Conservation (phyloP, 768 basidiomycete genomes). For the Podaxis carcinomalis region DNA sequence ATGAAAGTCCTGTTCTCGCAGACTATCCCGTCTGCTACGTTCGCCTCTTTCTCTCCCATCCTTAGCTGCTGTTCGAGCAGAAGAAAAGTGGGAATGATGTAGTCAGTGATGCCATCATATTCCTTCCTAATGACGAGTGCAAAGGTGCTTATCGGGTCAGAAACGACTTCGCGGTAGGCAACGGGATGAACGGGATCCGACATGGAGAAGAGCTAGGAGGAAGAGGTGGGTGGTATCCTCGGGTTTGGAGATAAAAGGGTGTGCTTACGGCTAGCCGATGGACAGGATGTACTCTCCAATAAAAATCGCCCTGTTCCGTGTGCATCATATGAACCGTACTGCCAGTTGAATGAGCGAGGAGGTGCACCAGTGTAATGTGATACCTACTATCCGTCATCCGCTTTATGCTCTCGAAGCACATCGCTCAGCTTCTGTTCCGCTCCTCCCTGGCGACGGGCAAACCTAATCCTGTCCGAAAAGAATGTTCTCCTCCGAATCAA, state of each 20-base stretch:
- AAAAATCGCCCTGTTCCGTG: constrained; percentile 14
- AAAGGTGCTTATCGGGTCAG: not conserved
- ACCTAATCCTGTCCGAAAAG: constrained; percentile 20
- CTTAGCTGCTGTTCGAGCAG: constrained; percentile 18
- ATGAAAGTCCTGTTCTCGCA: not conserved
- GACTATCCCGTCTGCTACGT: not conserved
- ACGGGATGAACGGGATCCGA: constrained; percentile 13
- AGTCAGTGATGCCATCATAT: constrained; percentile 13
- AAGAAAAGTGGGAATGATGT: constrained; percentile 18
- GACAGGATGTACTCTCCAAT: constrained; percentile 13
- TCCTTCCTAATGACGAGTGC: constrained; percentile 13
- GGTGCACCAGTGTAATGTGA: not conserved
- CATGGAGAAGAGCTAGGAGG: constrained; percentile 14
- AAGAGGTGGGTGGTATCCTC: not conserved
- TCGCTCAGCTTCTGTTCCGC: constrained; percentile 18
- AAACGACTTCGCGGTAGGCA: constrained; percentile 12
- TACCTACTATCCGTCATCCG: constrained; percentile 16
- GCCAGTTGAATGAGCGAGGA: not conserved
- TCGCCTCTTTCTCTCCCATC: constrained; percentile 13
- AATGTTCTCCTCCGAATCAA: constrained; percentile 16
- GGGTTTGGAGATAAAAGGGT: not conserved
- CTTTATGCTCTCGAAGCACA: constrained; percentile 16
- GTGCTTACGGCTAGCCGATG: constrained; percentile 16
- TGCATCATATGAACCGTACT: constrained; percentile 5
- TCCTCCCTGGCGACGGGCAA: constrained; percentile 17